Conservation (phyloP, 352 stramenopile genomes). For the Phytophthora niederhauseri region DNA sequence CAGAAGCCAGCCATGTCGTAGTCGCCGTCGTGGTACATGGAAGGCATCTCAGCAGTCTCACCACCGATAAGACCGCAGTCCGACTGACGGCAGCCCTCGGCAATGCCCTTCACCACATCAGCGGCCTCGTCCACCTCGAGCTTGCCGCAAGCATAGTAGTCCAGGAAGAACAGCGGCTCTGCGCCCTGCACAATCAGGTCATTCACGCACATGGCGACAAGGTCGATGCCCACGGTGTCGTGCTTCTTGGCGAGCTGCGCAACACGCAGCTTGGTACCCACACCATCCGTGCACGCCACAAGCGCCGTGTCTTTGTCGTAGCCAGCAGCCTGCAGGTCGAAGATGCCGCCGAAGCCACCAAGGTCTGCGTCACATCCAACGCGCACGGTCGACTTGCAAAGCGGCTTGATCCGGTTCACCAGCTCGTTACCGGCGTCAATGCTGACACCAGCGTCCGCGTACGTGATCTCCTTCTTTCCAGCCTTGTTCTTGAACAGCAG, state of each 20-base stretch:
- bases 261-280: conserved; percentile 98
- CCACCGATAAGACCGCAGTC: conserved; percentile 96
- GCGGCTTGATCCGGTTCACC: conserved; percentile 98
- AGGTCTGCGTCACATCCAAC: conserved; percentile 97
- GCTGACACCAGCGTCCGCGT: conserved; percentile 97
- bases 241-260: conserved; percentile 92
- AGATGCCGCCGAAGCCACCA: conserved; percentile 97
- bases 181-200: conserved; percentile 99
- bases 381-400: conserved; percentile 97
- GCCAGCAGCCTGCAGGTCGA: conserved; percentile 97
- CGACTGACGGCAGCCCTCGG: conserved; percentile 96
- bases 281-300: conserved; percentile 97
- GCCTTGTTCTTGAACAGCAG: conserved; percentile 58
- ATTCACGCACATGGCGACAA: conserved; percentile 99
- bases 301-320: conserved; percentile 98
- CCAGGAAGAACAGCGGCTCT: conserved; percentile 99
- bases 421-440: conserved; percentile 98
- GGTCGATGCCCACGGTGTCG: conserved; percentile 97
- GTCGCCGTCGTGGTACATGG: conserved; percentile 98
- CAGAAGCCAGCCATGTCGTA: conserved; percentile 99
- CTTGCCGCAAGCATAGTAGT: conserved; percentile 99
- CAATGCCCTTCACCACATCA: conserved; percentile 97
- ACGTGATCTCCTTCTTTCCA: conserved; percentile 94
- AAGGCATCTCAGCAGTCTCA: conserved; percentile 99
- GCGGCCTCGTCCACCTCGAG: conserved; percentile 95